These are phyloP conservation scores for Globisporangium heterothallicum DNA, from an alignment of 352 stramenopile species.

Conservation along the genomic window DNA sequence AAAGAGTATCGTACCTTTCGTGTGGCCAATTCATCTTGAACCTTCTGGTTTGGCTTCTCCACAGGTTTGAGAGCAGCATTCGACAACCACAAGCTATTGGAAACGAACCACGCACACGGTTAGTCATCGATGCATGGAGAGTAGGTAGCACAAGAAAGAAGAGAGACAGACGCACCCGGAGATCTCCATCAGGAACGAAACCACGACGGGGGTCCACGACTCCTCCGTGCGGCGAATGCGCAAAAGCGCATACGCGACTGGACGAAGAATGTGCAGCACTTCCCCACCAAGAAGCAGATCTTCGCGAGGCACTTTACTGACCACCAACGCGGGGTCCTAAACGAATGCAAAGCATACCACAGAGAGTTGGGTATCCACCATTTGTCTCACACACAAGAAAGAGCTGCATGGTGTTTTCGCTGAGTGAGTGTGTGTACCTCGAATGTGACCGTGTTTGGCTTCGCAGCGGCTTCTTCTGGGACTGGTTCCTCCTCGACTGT, in stretches of 20 bases:
- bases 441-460: constrained; percentile 47
- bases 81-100: constrained; percentile 45
- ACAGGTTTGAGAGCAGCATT: constrained; percentile 38
- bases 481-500: constrained; percentile 19
- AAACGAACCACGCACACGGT: constrained; percentile 6
- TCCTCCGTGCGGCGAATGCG: constrained; percentile 44
- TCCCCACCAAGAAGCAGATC: constrained; percentile 57
- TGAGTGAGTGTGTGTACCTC: too few species aligned
- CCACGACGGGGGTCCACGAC: constrained; percentile 54
- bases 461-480: constrained; percentile 11
- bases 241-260: constrained; percentile 65
- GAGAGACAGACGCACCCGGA: constrained; percentile 31
- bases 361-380: too few species aligned
- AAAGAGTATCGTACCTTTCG: constrained; percentile 43
- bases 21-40: constrained; percentile 46
- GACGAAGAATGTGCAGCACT: constrained; percentile 72
- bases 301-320: constrained; percentile 29
- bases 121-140: background rate
- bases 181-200: constrained; percentile 55
- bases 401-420: background rate
- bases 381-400: background rate
- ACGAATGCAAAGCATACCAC: background rate
- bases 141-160: background rate
- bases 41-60: constrained; percentile 28
- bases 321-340: constrained; percentile 47